Conservation (phyloP, 2,329 filamentous ascomycete genomes). For the Xylariaceae sp. region DNA sequence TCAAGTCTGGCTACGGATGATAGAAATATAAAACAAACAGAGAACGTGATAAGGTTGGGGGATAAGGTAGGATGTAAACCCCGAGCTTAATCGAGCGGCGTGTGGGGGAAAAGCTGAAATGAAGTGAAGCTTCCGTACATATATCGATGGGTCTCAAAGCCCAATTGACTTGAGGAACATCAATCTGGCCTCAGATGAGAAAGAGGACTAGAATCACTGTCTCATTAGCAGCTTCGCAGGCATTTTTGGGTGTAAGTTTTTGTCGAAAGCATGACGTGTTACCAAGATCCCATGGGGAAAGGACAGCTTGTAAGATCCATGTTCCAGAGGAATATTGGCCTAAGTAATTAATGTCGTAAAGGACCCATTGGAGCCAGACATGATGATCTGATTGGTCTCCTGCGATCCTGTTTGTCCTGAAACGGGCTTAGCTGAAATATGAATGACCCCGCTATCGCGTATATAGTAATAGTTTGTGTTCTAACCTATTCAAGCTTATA, state of each 20-base stretch:
- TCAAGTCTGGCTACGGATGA: background rate
- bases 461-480: background rate
- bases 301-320: slow-evolving; percentile 24
- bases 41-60: background rate
- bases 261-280: slow-evolving; percentile 23
- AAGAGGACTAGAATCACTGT: background rate
- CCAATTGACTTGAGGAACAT: slow-evolving; percentile 4
- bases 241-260: slow-evolving; percentile 3
- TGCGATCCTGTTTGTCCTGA: slow-evolving; percentile 15
- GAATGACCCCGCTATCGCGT: slow-evolving; percentile 4
- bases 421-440: slow-evolving; percentile 13
- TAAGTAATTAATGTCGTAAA: background rate
- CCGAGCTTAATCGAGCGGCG: background rate
- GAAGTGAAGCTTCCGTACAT: background rate
- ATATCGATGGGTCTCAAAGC: slow-evolving; percentile 5
- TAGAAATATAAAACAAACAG: background rate
- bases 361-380: slow-evolving; percentile 25
- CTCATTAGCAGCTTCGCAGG: slow-evolving; percentile 14
- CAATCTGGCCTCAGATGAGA: slow-evolving; percentile 21
- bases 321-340: background rate
- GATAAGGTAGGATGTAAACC: background rate
- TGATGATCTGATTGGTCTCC: slow-evolving; percentile 26
- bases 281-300: slow-evolving; percentile 19
- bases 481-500: background rate
- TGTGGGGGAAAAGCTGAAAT: background rate